Evolutionary conservation across 208 protist genomes (phyloP).

Genomic region (Leishmania major): DNA sequence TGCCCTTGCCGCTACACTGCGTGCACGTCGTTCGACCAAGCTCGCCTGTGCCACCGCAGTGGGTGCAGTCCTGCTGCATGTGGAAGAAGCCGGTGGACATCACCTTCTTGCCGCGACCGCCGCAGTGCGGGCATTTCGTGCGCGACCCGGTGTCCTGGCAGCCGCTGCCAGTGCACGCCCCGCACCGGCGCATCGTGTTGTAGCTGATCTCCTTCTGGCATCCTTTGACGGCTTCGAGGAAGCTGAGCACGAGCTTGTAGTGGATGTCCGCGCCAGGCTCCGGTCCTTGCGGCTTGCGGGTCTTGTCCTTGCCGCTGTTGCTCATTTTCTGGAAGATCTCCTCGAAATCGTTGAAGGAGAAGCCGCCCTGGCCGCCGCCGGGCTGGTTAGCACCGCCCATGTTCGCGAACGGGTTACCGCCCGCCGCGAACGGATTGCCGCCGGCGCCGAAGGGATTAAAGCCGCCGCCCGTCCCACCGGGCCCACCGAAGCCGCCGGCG

Average conservation of each 20-base stretch:
- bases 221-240: constrained; percentile 89
- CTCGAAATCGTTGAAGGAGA: constrained; percentile 91
- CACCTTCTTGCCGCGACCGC: constrained; percentile 87
- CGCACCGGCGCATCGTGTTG: constrained; percentile 88
- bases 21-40: constrained; percentile 76
- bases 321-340: constrained; percentile 92
- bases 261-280: constrained; percentile 89
- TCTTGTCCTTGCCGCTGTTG: constrained; percentile 81
- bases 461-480: constrained; percentile 34
- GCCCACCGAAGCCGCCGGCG: constrained; percentile 52
- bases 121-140: constrained; percentile 86
- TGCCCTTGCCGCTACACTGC: constrained; percentile 87
- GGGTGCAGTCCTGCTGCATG: constrained; percentile 92
- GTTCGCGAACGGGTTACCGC: constrained; percentile 66
- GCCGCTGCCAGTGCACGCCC: constrained; percentile 79
- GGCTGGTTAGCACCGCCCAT: constrained; percentile 15
- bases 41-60: constrained; percentile 89
- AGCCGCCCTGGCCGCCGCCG: constrained; percentile 50
- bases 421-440: constrained; percentile 50
- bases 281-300: constrained; percentile 80
- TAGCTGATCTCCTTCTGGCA: constrained; percentile 89
- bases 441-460: constrained; percentile 63
- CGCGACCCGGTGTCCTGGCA: constrained; percentile 77
- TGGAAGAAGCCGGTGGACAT: constrained; percentile 93
- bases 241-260: constrained; percentile 80